phyloP scores from a whole-genome alignment of 768 basidiomycete genomes.

The Panellus pusillus region DNA sequence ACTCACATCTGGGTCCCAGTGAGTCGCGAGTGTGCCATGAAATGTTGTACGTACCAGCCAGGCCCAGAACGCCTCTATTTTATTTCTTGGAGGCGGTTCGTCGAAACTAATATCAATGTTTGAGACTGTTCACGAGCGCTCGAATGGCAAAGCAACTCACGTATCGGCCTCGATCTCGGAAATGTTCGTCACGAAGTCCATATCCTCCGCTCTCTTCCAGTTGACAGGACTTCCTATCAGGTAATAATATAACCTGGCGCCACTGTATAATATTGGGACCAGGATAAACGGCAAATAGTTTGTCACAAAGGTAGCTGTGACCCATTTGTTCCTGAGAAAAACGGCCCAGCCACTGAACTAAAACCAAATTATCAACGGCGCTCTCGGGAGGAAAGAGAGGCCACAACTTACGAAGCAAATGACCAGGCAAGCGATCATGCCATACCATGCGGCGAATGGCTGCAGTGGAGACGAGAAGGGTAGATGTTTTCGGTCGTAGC shows the following conservation, averaged over 20 bases:
- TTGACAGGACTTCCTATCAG: conserved; percentile 41
- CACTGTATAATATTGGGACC: conserved; percentile 76
- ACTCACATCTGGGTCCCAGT: conserved; percentile 9
- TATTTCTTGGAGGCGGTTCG: conserved; percentile 18
- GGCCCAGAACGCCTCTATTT: conserved; percentile 15
- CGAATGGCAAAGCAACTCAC: conserved; percentile 31
- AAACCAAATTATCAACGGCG: not conserved
- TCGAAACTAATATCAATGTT: conserved; percentile 6
- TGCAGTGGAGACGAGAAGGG: conserved; percentile 72
- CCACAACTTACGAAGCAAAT: conserved; percentile 59
- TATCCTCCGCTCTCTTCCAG: conserved; percentile 41
- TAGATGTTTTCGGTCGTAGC: conserved; percentile 65
- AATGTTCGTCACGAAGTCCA: conserved; percentile 81
- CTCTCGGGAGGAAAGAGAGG: not conserved
- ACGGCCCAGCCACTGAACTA: conserved; percentile 48
- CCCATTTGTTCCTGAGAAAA: conserved; percentile 50
- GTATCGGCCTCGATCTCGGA: conserved; percentile 69
- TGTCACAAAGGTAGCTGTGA: conserved; percentile 70
- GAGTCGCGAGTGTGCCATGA: not conserved
- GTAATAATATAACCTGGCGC: conserved; percentile 53
- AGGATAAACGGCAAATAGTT: conserved; percentile 72
- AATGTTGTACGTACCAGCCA: conserved; percentile 13
- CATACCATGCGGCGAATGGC: conserved; percentile 70
- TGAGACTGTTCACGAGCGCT: not conserved
- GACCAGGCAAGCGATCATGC: conserved; percentile 39